phyloP scores from a whole-genome alignment of 108 stramenopile genomes.

The Fragilariopsis cylindrus region DNA sequence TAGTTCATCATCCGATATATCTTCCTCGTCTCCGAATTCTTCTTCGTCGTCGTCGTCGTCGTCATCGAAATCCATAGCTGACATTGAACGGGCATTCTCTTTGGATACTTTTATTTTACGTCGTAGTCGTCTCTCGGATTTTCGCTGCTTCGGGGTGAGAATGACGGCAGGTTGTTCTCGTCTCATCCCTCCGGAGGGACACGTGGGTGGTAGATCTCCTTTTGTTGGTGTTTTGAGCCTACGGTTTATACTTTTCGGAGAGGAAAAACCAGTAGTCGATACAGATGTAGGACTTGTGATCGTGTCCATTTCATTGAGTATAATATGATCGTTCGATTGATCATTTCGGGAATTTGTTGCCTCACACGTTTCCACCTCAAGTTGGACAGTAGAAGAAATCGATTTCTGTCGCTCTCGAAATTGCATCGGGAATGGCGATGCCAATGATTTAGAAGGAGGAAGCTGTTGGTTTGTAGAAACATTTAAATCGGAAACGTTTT shows the following conservation, averaged over 20 bases:
- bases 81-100: slow-evolving; percentile 29
- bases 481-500: background rate
- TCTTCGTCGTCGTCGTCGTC: slow-evolving; percentile 30
- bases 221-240: slow-evolving; percentile 1
- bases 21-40: background rate
- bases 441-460: slow-evolving; percentile 32
- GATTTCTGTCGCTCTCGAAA: slow-evolving; percentile 30
- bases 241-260: background rate
- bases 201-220: slow-evolving; percentile 28
- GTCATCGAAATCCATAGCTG: slow-evolving; percentile 23
- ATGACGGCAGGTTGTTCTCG: background rate
- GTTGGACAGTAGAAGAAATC: background rate
- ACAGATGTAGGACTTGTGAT: slow-evolving; percentile 19
- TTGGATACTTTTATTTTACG: slow-evolving; percentile 14
- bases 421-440: slow-evolving; percentile 41
- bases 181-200: slow-evolving; percentile 19
- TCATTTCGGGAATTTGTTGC: background rate
- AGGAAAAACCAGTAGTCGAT: background rate
- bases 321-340: background rate
- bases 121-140: slow-evolving; percentile 4
- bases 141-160: slow-evolving; percentile 12
- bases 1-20: no score
- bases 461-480: slow-evolving; percentile 28
- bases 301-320: slow-evolving; percentile 14
- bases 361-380: background rate